Evolutionary conservation across 2,329 filamentous ascomycete genomes (phyloP).

Genomic region (Aureobasidium sp.): DNA sequence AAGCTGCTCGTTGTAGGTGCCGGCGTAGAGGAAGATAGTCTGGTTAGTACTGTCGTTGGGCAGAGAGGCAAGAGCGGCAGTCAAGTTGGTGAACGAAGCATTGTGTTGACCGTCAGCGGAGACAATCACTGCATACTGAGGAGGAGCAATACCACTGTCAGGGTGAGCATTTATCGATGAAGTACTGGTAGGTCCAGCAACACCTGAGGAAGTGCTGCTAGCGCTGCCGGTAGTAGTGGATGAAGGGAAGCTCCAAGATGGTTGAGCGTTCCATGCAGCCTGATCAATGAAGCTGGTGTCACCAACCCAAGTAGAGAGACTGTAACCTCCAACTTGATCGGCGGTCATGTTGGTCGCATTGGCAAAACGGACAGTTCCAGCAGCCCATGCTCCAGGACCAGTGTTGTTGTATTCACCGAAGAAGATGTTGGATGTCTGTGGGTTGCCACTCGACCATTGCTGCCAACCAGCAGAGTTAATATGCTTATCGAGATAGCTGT

Average conservation of each 20-base stretch:
- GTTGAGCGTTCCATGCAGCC: slow-evolving; percentile 30
- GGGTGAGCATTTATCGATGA: slow-evolving; percentile 29
- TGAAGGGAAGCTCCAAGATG: slow-evolving; percentile 25
- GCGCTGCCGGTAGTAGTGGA: slow-evolving; percentile 12
- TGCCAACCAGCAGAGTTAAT: slow-evolving; percentile 52
- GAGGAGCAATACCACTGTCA: slow-evolving; percentile 33
- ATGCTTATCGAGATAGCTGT: slow-evolving; percentile 42
- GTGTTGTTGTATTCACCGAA: slow-evolving; percentile 53
- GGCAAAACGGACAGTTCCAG: slow-evolving; percentile 37
- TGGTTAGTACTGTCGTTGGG: slow-evolving; percentile 27
- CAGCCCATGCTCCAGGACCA: slow-evolving; percentile 44
- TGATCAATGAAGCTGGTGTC: slow-evolving; percentile 35
- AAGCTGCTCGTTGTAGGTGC: slow-evolving; percentile 35
- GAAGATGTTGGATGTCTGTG: slow-evolving; percentile 42
- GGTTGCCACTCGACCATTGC: slow-evolving; percentile 41
- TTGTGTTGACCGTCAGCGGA: slow-evolving; percentile 25
- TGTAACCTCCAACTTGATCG: slow-evolving; percentile 28
- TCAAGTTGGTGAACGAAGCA: slow-evolving; percentile 27
- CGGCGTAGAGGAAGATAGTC: slow-evolving; percentile 33
- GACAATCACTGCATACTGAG: slow-evolving; percentile 34
- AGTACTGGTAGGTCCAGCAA: slow-evolving; percentile 16
- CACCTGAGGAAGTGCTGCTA: not conserved
- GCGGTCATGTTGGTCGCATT: slow-evolving; percentile 35
- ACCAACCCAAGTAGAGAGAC: slow-evolving; percentile 30
- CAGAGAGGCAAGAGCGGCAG: slow-evolving; percentile 28